These are phyloP conservation scores for Aureobasidium sp. DNA, from an alignment of 2,329 filamentous ascomycete species.

Conservation along the genomic window DNA sequence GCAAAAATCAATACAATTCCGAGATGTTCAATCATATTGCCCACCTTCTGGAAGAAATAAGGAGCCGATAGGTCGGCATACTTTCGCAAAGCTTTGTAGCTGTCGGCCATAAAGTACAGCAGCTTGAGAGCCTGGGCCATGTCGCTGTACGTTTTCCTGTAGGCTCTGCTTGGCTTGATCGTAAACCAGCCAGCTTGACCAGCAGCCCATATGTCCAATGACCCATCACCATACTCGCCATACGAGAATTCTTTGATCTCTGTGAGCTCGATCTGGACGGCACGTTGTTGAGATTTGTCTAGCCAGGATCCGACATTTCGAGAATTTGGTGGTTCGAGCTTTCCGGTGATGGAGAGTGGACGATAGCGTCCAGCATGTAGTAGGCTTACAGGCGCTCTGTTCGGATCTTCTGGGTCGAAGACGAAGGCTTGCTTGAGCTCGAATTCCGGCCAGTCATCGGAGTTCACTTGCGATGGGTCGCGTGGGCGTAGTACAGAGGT, in stretches of 20 bases:
- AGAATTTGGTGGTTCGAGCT: conserved; percentile 45
- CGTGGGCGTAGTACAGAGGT: conserved; percentile 35
- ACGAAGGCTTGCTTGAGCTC: conserved; percentile 55
- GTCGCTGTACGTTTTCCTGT: conserved; percentile 49
- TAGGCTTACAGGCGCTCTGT: conserved; percentile 48
- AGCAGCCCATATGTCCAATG: conserved; percentile 58
- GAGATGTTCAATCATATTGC: background rate
- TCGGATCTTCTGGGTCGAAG: conserved; percentile 44
- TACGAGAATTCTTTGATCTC: conserved; percentile 43
- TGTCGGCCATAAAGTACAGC: conserved; percentile 56
- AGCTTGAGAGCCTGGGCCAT: conserved; percentile 59
- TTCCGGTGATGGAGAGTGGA: conserved; percentile 56
- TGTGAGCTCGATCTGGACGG: conserved; percentile 47
- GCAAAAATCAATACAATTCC: background rate
- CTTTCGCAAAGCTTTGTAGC: conserved; percentile 37
- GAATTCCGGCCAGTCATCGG: conserved; percentile 53
- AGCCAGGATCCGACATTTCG: conserved; percentile 30
- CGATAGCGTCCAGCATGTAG: conserved; percentile 54
- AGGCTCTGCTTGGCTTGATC: conserved; percentile 53
- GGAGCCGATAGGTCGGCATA: conserved; percentile 3
- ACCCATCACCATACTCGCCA: conserved; percentile 48
- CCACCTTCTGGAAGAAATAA: conserved; percentile 5
- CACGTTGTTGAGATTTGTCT: background rate
- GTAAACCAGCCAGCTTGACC: conserved; percentile 63
- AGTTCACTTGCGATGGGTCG: conserved; percentile 34